Evolutionary conservation across 495 filamentous ascomycete species (phyloP), one percentile per base, ranked within the genome.

Genomic region (Penicillium chermesinum): DNA sequence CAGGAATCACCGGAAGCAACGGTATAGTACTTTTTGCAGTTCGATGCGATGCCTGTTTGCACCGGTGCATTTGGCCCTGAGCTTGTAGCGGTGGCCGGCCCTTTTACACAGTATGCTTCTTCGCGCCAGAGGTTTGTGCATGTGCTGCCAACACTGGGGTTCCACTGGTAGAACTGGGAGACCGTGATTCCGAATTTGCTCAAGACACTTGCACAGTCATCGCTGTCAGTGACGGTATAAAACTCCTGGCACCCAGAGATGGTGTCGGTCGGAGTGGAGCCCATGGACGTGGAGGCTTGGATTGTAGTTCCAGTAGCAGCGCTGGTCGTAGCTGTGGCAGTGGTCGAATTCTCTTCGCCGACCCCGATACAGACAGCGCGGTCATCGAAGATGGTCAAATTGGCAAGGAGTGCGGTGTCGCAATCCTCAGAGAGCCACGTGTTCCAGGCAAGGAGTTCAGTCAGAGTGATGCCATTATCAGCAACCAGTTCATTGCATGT

Each of bases 151-250:
- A 45, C 25, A 32, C 14, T 33, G 3, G 43, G 43, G 34, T 45
- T 45, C 43, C 43, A 45, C 30, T 45, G 9, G 43, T 45, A 45
- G 30, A 45, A 33, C 43, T 45, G 25, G n/a, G 43, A 15, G 25
- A 45, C 35, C 34, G 41, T 44, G 13, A 44, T 44, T 16, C 18
- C 30, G 15, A 18, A 45, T 18, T n/a, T 13, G 19, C 32, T 20
- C 32, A 36, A 30, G 32, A 45, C 17, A 3, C 7, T n/a, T 3
- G 43, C 43, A 33, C 32, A 36, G 9, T 16, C n/a, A 36, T 36
- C 34, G 16, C 34, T 15, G 12, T 36, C 7, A 7, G 12, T 15
- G 16, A 36, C 34, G 3, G 34, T 36, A 36, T 36, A 13, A 36
- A 2, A 36, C 1, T 36, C 34, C 13, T 36, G 13, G 1, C 34